phyloP scores from a whole-genome alignment of 768 basidiomycete genomes.

The Phanerodontia chrysosporium region DNA sequence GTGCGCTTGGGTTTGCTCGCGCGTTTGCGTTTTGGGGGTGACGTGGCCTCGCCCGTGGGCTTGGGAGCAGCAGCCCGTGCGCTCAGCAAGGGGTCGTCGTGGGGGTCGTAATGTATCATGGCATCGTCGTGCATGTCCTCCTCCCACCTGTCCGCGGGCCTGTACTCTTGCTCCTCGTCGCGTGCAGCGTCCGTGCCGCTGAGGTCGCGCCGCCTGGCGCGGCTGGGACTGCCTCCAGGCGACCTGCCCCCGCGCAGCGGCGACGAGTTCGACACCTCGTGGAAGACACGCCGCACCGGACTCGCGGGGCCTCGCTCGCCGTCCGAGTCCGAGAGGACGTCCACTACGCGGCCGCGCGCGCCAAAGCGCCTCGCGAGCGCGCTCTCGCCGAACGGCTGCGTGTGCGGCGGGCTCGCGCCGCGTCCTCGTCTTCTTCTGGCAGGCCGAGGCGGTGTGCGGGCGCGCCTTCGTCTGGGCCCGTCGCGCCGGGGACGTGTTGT shows the following conservation, averaged over 20 bases:
- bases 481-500: too few species aligned
- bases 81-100: background rate
- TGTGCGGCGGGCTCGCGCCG: conserved; percentile 8
- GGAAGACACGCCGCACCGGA: background rate
- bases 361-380: conserved; percentile 5
- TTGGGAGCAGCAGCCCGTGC: background rate
- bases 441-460: too few species aligned
- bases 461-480: too few species aligned
- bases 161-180: background rate
- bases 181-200: background rate
- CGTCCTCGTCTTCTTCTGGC: background rate
- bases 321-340: background rate
- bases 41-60: background rate
- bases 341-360: background rate
- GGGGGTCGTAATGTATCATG: conserved; percentile 8
- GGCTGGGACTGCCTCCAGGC: too few species aligned
- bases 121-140: background rate
- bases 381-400: conserved; percentile 14
- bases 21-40: background rate
- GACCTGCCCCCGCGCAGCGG: background rate
- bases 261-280: background rate
- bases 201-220: background rate
- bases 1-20: background rate
- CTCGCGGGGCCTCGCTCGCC: background rate
- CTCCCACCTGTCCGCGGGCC: background rate